Evolutionary conservation across 1,284 basidiomycete species (phyloP).

Genomic region (Fomitiporia mediterranea): DNA sequence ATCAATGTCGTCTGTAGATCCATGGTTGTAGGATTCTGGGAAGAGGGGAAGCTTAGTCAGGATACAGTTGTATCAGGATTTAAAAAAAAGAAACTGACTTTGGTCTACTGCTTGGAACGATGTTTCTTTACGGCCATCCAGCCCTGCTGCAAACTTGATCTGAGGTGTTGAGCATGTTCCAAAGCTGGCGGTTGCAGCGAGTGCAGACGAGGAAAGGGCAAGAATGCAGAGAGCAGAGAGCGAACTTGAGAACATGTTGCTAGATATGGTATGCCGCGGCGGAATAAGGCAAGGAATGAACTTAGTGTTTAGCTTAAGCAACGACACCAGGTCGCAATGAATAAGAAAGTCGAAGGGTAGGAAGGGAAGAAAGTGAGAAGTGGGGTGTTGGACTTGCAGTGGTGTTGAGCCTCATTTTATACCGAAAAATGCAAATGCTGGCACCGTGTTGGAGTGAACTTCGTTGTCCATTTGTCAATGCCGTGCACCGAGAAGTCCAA

Average conservation of each 20-base stretch:
- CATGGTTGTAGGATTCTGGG: constrained; percentile 20
- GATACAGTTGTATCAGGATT: neutral
- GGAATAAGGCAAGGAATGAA: neutral
- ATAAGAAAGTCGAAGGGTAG: neutral
- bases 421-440: neutral
- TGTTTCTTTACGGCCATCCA: constrained; percentile 24
- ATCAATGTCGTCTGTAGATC: constrained; percentile 22
- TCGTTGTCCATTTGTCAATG: neutral
- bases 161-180: constrained; percentile 22
- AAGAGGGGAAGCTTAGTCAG: neutral
- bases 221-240: constrained; percentile 31
- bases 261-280: constrained; percentile 3
- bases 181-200: constrained; percentile 18
- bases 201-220: constrained; percentile 25
- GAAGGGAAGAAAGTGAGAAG: neutral
- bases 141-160: constrained; percentile 22
- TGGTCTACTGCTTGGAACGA: constrained; percentile 23
- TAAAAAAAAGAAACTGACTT: constrained; percentile 12
- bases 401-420: neutral
- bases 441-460: neutral
- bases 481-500: neutral
- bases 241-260: constrained; percentile 31
- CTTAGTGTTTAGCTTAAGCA: constrained; percentile 2
- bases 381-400: neutral
- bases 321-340: constrained; percentile 14